These are phyloP conservation scores for Phytophthora brassicae DNA, from an alignment of 352 stramenopile species.

Conservation along the genomic window DNA sequence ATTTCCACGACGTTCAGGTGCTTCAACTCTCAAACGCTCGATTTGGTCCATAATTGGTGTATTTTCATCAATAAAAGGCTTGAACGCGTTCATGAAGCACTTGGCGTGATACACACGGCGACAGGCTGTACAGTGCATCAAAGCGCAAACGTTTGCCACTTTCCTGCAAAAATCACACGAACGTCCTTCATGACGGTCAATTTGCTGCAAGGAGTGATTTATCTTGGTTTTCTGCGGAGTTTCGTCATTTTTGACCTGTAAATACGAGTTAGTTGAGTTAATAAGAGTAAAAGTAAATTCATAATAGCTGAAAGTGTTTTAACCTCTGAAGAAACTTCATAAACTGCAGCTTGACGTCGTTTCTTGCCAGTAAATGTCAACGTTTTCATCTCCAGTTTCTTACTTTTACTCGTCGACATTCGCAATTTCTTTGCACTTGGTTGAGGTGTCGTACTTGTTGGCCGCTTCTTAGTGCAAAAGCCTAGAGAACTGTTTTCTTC, in stretches of 20 bases:
- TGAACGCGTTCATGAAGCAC: conserved; percentile 42
- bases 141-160: conserved; percentile 31
- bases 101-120: conserved; percentile 47
- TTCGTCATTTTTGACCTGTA: conserved; percentile 2
- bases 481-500: conserved; percentile 1
- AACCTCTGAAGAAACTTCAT: neutral
- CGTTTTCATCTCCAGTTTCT: conserved; percentile 4
- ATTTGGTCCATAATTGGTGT: conserved; percentile 41
- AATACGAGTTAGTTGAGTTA: neutral
- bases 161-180: conserved; percentile 52
- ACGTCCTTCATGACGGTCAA: conserved; percentile 6
- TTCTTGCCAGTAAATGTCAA: conserved; percentile 25
- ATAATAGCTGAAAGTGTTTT: conserved; percentile 31
- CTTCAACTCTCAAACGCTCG: conserved; percentile 27
- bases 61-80: conserved; percentile 25
- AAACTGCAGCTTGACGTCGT: conserved; percentile 14
- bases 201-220: conserved; percentile 5
- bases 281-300: conserved; percentile 37
- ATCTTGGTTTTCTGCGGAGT: conserved; percentile 4
- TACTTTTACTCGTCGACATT: neutral
- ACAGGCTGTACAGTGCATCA: conserved; percentile 44
- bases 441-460: neutral
- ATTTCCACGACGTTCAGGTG: conserved; percentile 25
- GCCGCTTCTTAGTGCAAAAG: conserved; percentile 20
- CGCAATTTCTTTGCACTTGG: conserved; percentile 8